Conservation (phyloP, 345 rosid genomes). For the Draba incana region DNA sequence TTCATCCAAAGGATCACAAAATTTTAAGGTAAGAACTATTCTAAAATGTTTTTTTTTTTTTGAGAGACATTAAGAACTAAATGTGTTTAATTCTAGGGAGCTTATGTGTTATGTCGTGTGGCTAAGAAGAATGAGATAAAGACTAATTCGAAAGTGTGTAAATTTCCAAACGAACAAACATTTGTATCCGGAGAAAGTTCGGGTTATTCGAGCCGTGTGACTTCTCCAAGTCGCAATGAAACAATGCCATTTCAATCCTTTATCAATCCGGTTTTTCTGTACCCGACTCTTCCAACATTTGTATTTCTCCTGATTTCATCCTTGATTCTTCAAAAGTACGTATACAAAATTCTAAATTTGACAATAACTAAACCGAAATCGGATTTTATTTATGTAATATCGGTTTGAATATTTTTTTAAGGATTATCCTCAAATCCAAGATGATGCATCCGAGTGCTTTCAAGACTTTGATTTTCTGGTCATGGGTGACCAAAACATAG, state of each 20-base stretch:
- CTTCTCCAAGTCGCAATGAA: conserved; percentile 50
- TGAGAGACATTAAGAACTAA: background rate
- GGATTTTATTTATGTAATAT: background rate
- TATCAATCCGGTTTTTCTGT: conserved; percentile 38
- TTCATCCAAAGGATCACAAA: conserved; percentile 50
- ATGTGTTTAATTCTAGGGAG: conserved; percentile 55
- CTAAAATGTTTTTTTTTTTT: background rate
- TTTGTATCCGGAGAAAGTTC: conserved; percentile 44
- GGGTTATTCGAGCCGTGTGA: conserved; percentile 49
- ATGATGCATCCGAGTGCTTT: conserved; percentile 42
- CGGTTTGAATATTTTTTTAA: conserved; percentile 23
- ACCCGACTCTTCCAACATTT: conserved; percentile 47
- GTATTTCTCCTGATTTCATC: conserved; percentile 78
- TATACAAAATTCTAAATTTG: background rate
- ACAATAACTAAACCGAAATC: background rate
- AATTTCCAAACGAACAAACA: conserved; percentile 50
- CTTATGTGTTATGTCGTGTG: conserved; percentile 85
- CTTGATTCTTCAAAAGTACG: conserved; percentile 86
- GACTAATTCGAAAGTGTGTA: conserved; percentile 48
- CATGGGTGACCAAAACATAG: conserved; percentile 28
- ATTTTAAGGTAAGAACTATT: conserved; percentile 50
- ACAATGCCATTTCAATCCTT: conserved; percentile 29
- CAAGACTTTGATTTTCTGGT: conserved; percentile 49
- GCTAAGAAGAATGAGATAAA: conserved; percentile 63
- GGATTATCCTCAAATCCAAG: conserved; percentile 63